Evolutionary conservation across 2,329 filamentous ascomycete genomes (phyloP).

Genomic region (Diaporthe caulivora): DNA sequence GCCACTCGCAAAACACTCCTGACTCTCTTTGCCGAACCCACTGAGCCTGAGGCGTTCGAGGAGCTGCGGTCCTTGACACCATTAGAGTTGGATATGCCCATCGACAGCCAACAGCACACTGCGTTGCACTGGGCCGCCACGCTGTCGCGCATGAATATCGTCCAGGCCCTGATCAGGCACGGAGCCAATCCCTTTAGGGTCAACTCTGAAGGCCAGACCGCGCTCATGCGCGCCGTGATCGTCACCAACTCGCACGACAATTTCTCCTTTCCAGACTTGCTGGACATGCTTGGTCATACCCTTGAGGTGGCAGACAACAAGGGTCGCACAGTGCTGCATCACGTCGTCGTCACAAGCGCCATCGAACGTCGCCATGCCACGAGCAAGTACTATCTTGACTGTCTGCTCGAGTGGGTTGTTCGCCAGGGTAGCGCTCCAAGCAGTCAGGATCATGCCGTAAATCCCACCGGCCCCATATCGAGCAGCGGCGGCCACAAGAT

Average conservation of each 20-base stretch:
- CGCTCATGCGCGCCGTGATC: conserved; percentile 90
- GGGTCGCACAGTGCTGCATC: conserved; percentile 92
- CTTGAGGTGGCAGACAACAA: conserved; percentile 92
- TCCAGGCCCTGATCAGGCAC: conserved; percentile 83
- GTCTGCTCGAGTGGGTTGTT: conserved; percentile 92
- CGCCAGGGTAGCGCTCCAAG: conserved; percentile 72
- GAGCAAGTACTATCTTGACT: conserved; percentile 96
- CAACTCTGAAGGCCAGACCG: conserved; percentile 91
- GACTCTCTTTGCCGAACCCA: conserved; percentile 79
- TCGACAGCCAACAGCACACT: conserved; percentile 90
- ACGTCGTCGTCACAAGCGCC: conserved; percentile 95
- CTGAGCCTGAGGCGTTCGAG: conserved; percentile 79
- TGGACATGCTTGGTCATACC: conserved; percentile 89
- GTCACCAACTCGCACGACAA: conserved; percentile 96
- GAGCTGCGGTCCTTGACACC: conserved; percentile 81
- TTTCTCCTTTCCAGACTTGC: conserved; percentile 87
- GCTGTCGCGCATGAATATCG: conserved; percentile 84
- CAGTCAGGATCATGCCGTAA: conserved; percentile 53
- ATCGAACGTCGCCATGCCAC: conserved; percentile 93
- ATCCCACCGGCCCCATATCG: conserved; percentile 33
- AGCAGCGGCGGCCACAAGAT: conserved; percentile 71
- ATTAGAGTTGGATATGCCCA: conserved; percentile 89
- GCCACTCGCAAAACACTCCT: conserved; percentile 86
- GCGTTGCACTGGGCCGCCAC: conserved; percentile 97
- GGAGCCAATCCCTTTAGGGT: conserved; percentile 91